Conservation (phyloP, 148 eudicot genomes). For the Vaccinium myrtillus region DNA sequence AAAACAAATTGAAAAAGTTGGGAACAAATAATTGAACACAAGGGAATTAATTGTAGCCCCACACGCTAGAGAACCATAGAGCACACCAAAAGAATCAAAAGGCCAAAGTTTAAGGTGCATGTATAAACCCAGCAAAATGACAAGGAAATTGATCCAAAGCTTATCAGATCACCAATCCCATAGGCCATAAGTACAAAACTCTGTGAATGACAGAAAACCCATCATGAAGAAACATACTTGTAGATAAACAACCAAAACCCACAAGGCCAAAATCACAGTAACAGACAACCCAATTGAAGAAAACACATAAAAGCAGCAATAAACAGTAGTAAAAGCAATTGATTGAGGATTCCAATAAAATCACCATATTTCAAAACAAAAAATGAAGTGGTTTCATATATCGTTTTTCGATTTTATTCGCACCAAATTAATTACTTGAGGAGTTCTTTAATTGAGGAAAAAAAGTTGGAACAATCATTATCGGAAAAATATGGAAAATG, state of each 20-base stretch:
- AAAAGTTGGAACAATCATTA: too few relatives aligned
- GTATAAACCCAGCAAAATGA: neutral
- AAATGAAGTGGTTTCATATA: too few relatives aligned
- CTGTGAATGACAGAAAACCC: neutral
- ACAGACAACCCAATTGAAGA: neutral
- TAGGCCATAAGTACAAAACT: neutral
- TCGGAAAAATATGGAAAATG: too few relatives aligned
- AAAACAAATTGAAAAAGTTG: neutral
- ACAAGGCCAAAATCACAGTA: neutral
- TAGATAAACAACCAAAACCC: neutral
- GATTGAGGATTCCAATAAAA: too few relatives aligned
- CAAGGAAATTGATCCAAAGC: neutral
- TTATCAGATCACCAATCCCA: neutral
- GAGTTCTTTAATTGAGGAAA: too few relatives aligned
- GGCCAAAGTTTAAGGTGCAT: neutral
- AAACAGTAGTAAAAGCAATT: too few relatives aligned
- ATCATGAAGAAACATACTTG: neutral
- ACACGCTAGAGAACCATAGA: neutral
- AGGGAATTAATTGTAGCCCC: too few relatives aligned
- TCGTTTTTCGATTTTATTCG: too few relatives aligned
- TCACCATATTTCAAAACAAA: too few relatives aligned
- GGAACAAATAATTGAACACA: too few relatives aligned
- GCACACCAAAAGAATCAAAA: neutral
- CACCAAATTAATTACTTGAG: too few relatives aligned
- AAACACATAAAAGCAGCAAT: neutral